These are phyloP conservation scores for Boletus pseudopeckii DNA, from an alignment of 768 basidiomycete genomes.

Conservation along the genomic window DNA sequence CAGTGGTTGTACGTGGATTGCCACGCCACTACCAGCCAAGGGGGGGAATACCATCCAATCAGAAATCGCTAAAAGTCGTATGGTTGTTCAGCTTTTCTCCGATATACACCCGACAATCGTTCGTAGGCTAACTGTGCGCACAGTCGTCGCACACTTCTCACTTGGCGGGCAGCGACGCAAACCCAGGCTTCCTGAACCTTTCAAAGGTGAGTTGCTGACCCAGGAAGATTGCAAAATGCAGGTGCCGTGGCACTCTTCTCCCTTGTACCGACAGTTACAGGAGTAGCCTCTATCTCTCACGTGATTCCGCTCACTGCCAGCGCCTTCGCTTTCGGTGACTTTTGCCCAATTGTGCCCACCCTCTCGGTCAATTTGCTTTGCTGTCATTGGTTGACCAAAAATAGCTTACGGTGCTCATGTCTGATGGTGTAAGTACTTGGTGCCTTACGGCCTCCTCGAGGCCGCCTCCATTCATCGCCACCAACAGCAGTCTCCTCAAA, in stretches of 20 bases:
- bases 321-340: neutral
- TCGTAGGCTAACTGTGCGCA: neutral
- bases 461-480: constrained; percentile 22
- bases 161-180: neutral
- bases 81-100: neutral
- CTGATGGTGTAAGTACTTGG: constrained; percentile 8
- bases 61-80: constrained; percentile 1
- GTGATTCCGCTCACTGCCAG: neutral
- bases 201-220: neutral
- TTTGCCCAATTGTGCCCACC: neutral
- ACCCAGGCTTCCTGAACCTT: neutral
- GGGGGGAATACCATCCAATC: constrained; percentile 12
- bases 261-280: neutral
- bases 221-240: neutral
- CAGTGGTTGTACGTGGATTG: neutral
- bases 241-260: neutral
- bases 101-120: neutral
- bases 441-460: constrained; percentile 18
- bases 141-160: neutral
- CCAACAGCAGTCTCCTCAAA: constrained; percentile 7
- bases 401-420: neutral
- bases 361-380: neutral
- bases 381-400: neutral
- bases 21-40: neutral
- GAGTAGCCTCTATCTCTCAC: neutral